phyloP scores from a whole-genome alignment of 768 basidiomycete species.

The Suillus lakei region DNA sequence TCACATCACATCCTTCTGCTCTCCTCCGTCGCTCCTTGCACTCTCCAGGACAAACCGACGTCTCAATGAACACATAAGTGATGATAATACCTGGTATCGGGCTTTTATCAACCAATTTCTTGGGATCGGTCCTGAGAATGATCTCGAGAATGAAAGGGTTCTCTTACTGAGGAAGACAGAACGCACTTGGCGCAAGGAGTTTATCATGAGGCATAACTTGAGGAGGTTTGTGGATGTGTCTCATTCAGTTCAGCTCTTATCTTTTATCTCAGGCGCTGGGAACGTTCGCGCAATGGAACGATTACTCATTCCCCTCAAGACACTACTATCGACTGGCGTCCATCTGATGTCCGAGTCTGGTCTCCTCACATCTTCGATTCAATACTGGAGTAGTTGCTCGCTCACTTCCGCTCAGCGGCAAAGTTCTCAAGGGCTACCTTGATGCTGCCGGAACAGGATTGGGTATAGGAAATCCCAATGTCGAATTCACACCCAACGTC shows the following conservation, averaged over 20 bases:
- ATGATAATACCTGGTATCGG: constrained; percentile 81
- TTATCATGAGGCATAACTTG: constrained; percentile 58
- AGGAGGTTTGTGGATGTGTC: constrained; percentile 47
- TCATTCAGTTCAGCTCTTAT: constrained; percentile 4
- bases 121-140: constrained; percentile 66
- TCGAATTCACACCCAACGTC: constrained; percentile 73
- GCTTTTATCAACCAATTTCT: constrained; percentile 75
- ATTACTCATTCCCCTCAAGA: constrained; percentile 68
- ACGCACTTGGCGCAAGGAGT: constrained; percentile 73
- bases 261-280: constrained; percentile 62
- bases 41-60: constrained; percentile 57
- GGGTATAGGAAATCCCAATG: constrained; percentile 75
- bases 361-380: constrained; percentile 65
- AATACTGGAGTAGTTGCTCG: constrained; percentile 76
- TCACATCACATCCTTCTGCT: constrained; percentile 74
- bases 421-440: constrained; percentile 70
- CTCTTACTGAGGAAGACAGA: constrained; percentile 61
- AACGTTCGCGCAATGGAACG: constrained; percentile 60
- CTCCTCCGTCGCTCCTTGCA: constrained; percentile 62
- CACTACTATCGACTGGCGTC: constrained; percentile 57
- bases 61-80: constrained; percentile 68
- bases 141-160: constrained; percentile 48
- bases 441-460: constrained; percentile 63
- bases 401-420: constrained; percentile 72
- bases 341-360: constrained; percentile 61